phyloP scores from a whole-genome alignment of 2,329 filamentous ascomycete species.

The Arthrobotrys pseudoclavata region DNA sequence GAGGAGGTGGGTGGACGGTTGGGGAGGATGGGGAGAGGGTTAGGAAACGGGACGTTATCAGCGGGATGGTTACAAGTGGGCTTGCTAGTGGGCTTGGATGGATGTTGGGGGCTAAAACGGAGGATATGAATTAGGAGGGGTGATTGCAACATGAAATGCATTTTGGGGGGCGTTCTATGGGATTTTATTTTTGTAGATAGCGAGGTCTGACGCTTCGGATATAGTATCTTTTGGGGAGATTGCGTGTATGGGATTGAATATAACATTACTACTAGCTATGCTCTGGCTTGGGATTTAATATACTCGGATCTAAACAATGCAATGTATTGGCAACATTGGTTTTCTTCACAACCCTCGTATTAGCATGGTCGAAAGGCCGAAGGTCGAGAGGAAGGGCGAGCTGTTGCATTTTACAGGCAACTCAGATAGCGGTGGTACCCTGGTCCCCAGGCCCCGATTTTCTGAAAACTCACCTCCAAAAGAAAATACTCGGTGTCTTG shows the following conservation, averaged over 20 bases:
- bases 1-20: slow-evolving; percentile 59
- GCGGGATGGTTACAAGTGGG: slow-evolving; percentile 77
- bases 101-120: slow-evolving; percentile 74
- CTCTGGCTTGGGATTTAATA: too few species aligned
- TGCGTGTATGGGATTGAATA: neutral
- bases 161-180: neutral
- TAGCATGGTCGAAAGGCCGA: too few species aligned
- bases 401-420: too few species aligned
- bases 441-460: too few species aligned
- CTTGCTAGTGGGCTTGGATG: slow-evolving; percentile 77
- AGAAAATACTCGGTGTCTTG: too few species aligned
- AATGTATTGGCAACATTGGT: too few species aligned
- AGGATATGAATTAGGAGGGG: slow-evolving; percentile 42
- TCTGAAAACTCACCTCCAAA: too few species aligned
- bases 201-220: neutral
- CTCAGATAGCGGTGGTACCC: too few species aligned
- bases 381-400: too few species aligned
- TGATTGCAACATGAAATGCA: neutral
- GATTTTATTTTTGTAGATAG: neutral
- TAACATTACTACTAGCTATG: neutral
- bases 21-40: slow-evolving; percentile 67
- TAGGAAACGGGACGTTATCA: slow-evolving; percentile 79
- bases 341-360: too few species aligned
- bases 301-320: too few species aligned
- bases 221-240: neutral